Conservation (phyloP, 371 early-diverging fungal species). For the Haplosporangium sp. region DNA sequence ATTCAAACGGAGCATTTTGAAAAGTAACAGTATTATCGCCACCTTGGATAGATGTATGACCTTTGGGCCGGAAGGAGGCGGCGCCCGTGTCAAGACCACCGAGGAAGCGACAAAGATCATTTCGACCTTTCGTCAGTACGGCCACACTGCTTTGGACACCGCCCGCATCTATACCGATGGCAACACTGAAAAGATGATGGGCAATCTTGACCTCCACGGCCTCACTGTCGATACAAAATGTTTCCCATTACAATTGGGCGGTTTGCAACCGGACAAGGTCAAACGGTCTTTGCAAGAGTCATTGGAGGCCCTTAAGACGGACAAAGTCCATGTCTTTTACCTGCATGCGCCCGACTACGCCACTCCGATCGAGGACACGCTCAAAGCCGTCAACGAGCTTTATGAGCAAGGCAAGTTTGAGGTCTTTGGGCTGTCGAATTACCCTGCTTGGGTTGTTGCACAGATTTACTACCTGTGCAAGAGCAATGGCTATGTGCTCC, state of each 20-base stretch:
- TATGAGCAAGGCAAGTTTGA: conserved; percentile 60
- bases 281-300: conserved; percentile 55
- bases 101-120: conserved; percentile 35
- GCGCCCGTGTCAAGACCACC: conserved; percentile 46
- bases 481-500: conserved; percentile 56
- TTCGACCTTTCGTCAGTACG: conserved; percentile 28
- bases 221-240: conserved; percentile 63
- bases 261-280: conserved; percentile 62
- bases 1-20: too few relatives aligned
- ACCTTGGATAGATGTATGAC: conserved; percentile 54
- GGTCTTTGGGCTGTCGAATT: conserved; percentile 66
- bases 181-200: conserved; percentile 48
- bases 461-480: conserved; percentile 60
- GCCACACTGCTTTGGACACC: conserved; percentile 42
- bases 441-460: conserved; percentile 60
- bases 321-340: conserved; percentile 64
- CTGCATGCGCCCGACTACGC: conserved; percentile 64
- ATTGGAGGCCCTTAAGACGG: conserved; percentile 48
- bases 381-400: conserved; percentile 58
- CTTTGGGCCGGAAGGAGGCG: conserved; percentile 36
- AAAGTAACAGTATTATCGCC: too few relatives aligned
- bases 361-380: conserved; percentile 60
- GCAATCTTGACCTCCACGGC: conserved; percentile 31
- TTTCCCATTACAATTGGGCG: conserved; percentile 64
- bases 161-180: conserved; percentile 49